Evolutionary conservation across 2,329 filamentous ascomycete species (phyloP), one percentile per base, ranked within the genome.

Genomic region (Trichoderma brevicompactum): DNA sequence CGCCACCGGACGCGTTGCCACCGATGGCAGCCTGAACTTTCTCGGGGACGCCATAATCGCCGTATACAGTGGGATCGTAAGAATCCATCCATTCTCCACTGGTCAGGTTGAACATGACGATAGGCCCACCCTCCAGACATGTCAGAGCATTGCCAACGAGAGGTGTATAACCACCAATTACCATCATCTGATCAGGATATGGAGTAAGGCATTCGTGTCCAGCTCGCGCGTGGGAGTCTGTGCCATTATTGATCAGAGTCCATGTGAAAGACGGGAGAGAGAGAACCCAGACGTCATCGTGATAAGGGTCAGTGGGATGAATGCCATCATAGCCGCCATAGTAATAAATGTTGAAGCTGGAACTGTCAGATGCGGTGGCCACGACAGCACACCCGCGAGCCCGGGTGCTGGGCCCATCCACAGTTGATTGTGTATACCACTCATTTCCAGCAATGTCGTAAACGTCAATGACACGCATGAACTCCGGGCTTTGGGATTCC

Each of bases 321-420:
- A 87, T 69, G 0, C 85, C 87, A 65, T 87, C 78, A 72, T 90
- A 94, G 0, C 92, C 92, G 15, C 91, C 92, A 70, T 92, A 95
- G 78, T 92, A 92, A 79, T 94, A 94, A 56, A 96, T 88, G 73
- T 94, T 93, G 76, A 89, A 91, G 66, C 89, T 92, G 10, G 89
- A 91, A 40, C 81, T 82, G 72, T 93, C 91, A 50, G 86, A 81
- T 13, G 91, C 88, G 0, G 87, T 81, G n/a, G 87, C 90, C 1
- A 92, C 86, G 0, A 92, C 89, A 3, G 91, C 89, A 72, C 92
- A 95, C 73, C 89, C 82, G 82, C 90, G 74, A 77, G 90, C 73
- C 76, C 85, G 75, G 79, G 65, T 54, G 0, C 87, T 85, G 0
- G 85, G 86, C 0, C 81, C 80, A 2, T 85, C 87, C 3, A 80